phyloP scores from a whole-genome alignment of 345 rosid species.

The Pistacia integerrima region DNA sequence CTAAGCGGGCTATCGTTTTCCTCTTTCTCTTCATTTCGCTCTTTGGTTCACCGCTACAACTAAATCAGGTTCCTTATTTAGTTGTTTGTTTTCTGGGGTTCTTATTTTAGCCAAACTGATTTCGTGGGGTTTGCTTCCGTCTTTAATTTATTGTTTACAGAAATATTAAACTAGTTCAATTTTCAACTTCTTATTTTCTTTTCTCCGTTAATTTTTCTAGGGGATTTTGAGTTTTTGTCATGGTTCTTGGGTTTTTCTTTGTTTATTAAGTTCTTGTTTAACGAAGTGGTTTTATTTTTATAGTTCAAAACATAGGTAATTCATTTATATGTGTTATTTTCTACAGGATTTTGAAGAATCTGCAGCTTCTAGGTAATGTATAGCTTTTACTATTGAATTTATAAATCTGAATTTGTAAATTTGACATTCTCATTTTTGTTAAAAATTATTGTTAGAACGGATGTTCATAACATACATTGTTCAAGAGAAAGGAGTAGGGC shows the following conservation, averaged over 20 bases:
- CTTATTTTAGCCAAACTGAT: too few relatives aligned
- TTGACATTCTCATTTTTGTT: too few relatives aligned
- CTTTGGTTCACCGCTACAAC: slow-evolving; percentile 19
- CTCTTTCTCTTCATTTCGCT: not conserved
- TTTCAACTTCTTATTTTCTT: not conserved
- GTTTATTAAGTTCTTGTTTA: not conserved
- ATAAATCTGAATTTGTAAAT: not conserved
- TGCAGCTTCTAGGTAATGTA: too few relatives aligned
- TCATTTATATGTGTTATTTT: not conserved
- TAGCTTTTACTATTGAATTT: too few relatives aligned
- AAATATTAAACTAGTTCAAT: not conserved
- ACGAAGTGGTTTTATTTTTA: too few relatives aligned
- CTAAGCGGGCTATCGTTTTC: slow-evolving; percentile 20
- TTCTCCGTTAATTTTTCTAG: not conserved
- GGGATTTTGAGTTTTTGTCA: not conserved
- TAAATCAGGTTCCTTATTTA: slow-evolving; percentile 10
- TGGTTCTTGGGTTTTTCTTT: not conserved
- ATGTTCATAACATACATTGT: too few relatives aligned
- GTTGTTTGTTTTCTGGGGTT: not conserved
- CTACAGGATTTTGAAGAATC: too few relatives aligned
- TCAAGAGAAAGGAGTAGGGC: too few relatives aligned
- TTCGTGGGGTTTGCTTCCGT: too few relatives aligned
- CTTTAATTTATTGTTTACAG: too few relatives aligned
- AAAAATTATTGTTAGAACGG: slow-evolving; percentile 27
- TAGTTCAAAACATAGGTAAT: not conserved